Base-by-base conservation (phyloP, 192 early-diverging fungal genomes). In the Umbelopsis vinacea region DNA sequence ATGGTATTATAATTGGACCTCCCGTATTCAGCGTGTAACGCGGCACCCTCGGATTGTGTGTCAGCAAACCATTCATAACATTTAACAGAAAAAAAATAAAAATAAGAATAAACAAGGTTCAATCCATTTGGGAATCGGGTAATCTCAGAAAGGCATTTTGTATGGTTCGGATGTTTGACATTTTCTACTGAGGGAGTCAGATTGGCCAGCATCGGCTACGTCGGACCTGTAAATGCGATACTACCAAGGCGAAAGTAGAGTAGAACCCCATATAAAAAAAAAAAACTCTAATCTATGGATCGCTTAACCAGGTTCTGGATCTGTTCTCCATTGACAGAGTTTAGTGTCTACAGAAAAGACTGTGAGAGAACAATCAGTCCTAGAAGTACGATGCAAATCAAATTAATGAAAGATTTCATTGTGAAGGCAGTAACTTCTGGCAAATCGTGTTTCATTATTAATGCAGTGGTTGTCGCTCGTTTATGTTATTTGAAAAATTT, bases 1-100 rank as follows among this genome's bases (percentile, higher is more conserved):
- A 37, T 63, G 57, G 35, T 11, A 63, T 63, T 37, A 37, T 63
- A 63, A 63, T 63, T 63, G 57, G 57, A 50, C 48, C 48, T 17
- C 48, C 17, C 7, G n/a, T 21, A 21, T 50, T 50, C n/a, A n/a
- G 15, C 48, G 48, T 50, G 48, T 50, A 21, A n/a, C 48, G n/a
- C 48, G 15, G 48, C n/a, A 12, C 40, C 40, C 17, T 19, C 14
- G 48, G 48, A 21, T 21, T 17, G 48, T 19, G 48, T 17, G 48
- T n/a, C 48, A 50, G 48, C 48, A 50, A 50, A 15, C 5, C 48
- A 50, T 50, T 6, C 48, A 50, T 50, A 0, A 9, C 48, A 9
- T 9, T 50, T 50, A 15, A 2, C n/a, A 21, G 6, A 21, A 50
- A 50, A n/a, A 50, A 50, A 48, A 48, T 48, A 48, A 50, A 50